phyloP scores from a whole-genome alignment of 2,329 filamentous ascomycete species.

The Phialemoniopsis sp. region DNA sequence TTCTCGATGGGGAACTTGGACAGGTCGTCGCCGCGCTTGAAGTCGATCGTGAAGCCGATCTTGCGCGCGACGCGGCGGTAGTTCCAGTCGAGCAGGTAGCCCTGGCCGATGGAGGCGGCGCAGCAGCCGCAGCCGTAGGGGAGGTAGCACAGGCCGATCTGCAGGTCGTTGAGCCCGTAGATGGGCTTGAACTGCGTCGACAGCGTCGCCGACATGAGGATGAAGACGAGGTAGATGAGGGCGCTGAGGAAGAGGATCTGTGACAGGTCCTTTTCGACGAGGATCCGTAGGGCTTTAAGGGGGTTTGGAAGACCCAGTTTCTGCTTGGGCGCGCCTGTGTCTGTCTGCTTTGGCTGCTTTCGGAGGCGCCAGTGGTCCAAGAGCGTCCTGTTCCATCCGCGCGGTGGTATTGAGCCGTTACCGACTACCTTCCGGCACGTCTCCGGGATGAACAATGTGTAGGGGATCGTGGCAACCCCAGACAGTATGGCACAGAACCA shows the following conservation, averaged over 20 bases:
- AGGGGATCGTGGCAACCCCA: slow-evolving; percentile 45
- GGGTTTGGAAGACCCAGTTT: slow-evolving; percentile 53
- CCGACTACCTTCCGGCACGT: slow-evolving; percentile 57
- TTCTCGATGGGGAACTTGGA: slow-evolving; percentile 49
- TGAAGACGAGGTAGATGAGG: slow-evolving; percentile 52
- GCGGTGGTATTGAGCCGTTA: slow-evolving; percentile 57
- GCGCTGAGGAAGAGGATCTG: slow-evolving; percentile 48
- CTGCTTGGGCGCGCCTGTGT: slow-evolving; percentile 24
- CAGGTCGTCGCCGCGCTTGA: slow-evolving; percentile 50
- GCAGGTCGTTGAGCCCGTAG: slow-evolving; percentile 45
- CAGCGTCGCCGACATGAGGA: slow-evolving; percentile 48
- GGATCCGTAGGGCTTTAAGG: slow-evolving; percentile 46
- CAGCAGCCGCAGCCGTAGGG: slow-evolving; percentile 49
- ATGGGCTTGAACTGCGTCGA: slow-evolving; percentile 46
- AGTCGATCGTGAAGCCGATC: slow-evolving; percentile 57
- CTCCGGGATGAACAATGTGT: slow-evolving; percentile 53
- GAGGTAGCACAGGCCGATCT: slow-evolving; percentile 50
- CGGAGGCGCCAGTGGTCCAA: slow-evolving; percentile 41
- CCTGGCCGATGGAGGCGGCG: slow-evolving; percentile 45
- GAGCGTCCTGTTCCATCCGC: slow-evolving; percentile 53
- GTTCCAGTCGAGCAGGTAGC: slow-evolving; percentile 61
- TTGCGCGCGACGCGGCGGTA: slow-evolving; percentile 63
- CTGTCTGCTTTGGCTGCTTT: slow-evolving; percentile 21
- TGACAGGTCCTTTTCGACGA: slow-evolving; percentile 54
- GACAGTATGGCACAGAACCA: slow-evolving; percentile 62